Conservation (phyloP, 345 rosid species). For the Trapa incisa region DNA sequence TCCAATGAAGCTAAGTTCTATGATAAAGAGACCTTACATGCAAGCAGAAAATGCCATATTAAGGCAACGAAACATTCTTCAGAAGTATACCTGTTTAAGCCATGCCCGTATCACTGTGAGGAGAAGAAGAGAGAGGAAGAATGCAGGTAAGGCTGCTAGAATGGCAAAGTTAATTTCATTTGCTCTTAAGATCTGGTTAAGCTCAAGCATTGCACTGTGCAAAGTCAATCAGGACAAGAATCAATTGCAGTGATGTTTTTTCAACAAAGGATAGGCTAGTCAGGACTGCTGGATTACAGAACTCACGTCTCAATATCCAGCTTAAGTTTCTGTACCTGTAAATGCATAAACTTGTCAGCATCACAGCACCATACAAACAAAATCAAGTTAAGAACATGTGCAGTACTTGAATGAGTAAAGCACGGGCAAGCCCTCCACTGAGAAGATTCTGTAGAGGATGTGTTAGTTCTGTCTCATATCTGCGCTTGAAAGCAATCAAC, state of each 20-base stretch:
- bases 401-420: slow-evolving; percentile 83
- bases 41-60: not conserved
- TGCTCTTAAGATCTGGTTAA: slow-evolving; percentile 90
- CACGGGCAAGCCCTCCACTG: slow-evolving; percentile 90
- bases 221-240: not conserved
- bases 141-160: slow-evolving; percentile 95
- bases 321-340: slow-evolving; percentile 96
- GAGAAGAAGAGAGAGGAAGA: slow-evolving; percentile 55
- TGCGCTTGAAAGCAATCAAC: slow-evolving; percentile 18
- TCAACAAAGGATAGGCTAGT: slow-evolving; percentile 3
- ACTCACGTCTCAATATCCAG: slow-evolving; percentile 88
- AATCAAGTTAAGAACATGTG: slow-evolving; percentile 5
- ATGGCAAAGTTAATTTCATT: slow-evolving; percentile 93
- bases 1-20: not conserved
- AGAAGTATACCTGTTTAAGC: slow-evolving; percentile 48
- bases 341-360: slow-evolving; percentile 7
- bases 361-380: slow-evolving; percentile 10
- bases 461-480: slow-evolving; percentile 77
- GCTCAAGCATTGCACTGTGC: slow-evolving; percentile 91
- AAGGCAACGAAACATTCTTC: not conserved
- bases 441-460: slow-evolving; percentile 88
- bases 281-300: slow-evolving; percentile 13
- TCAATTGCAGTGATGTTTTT: slow-evolving; percentile 8
- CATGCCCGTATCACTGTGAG: slow-evolving; percentile 55
- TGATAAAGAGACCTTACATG: not conserved